phyloP scores from a whole-genome alignment of 2,329 filamentous ascomycete species.

The Penicillium sp. region DNA sequence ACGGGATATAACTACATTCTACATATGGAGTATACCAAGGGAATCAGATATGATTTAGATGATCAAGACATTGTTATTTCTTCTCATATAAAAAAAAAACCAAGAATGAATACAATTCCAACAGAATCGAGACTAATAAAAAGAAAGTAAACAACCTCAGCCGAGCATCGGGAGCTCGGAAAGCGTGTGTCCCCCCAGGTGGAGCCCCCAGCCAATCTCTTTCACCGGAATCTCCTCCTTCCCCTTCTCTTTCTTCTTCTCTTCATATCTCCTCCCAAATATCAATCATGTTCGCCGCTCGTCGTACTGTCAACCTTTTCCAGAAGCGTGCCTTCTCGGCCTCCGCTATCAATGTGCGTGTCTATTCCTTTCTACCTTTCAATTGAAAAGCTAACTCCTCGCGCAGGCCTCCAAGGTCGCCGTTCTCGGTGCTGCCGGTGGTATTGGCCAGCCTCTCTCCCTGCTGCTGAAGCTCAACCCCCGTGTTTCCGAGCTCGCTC shows the following conservation, averaged over 20 bases:
- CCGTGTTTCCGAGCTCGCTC: slow-evolving; percentile 84
- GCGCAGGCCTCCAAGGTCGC: slow-evolving; percentile 90
- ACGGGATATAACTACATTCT: no score
- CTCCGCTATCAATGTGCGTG: slow-evolving; percentile 70
- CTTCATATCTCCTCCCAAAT: slow-evolving; percentile 13
- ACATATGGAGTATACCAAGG: no score
- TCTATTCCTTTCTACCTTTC: not conserved
- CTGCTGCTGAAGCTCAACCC: slow-evolving; percentile 99
- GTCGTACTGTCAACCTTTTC: slow-evolving; percentile 53
- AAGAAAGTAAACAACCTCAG: not conserved
- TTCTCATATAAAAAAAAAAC: not conserved
- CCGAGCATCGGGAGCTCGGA: slow-evolving; percentile 22
- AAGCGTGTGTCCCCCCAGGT: slow-evolving; percentile 3
- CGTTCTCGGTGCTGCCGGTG: slow-evolving; percentile 93
- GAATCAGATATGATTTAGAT: not conserved
- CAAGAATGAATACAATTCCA: not conserved
- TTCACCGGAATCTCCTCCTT: slow-evolving; percentile 13
- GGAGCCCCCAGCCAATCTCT: slow-evolving; percentile 12
- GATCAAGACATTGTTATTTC: not conserved
- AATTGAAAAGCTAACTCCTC: not conserved
- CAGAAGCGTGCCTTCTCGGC: slow-evolving; percentile 80
- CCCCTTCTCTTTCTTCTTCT: slow-evolving; percentile 19
- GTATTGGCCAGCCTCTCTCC: slow-evolving; percentile 97
- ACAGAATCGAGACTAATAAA: not conserved
- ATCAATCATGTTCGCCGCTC: slow-evolving; percentile 70